Evolutionary conservation across 1,139 yeast genomes (phyloP), one percentile per base, ranked within the genome.

Genomic region (Geotrichum candidum): DNA sequence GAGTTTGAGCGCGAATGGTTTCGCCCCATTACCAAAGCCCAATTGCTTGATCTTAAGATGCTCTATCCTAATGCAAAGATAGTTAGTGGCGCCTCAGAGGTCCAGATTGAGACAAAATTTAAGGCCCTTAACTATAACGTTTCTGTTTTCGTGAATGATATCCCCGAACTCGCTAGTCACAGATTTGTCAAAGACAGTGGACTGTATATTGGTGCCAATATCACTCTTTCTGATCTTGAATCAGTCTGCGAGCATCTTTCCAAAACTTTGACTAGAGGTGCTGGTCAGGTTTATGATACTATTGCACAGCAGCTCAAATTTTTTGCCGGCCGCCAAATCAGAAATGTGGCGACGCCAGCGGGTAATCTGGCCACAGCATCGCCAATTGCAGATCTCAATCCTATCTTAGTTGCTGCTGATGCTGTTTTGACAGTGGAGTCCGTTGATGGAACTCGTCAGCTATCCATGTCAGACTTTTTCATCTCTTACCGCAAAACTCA

Each of bases 331-430:
- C 72, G 81, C 33, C 82, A 80, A 64, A 78, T 79, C 58, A 73
- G 82, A 57, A 79, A 79, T 63, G 82, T 77, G 7, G 82, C 81
- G 15, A 78, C 81, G 6, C 79, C 82, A 0, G 81, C 82, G 0
- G 82, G 82, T 35, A 78, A 78, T 51, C 76, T 79, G 55, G 81
- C 79, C 15, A 79, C 82, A 2, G 82, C 82, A 0, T 77, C 81
- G n/a, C 82, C 82, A 33, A 79, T 79, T 62, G 77, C 82, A 1
- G 82, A 79, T 64, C 65, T 79, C 67, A 79, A 79, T 65, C 82
- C 82, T 1, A 74, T 78, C 6, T 67, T 79, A 58, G 78, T 78
- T 29, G 76, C 80, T 2, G 74, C 78, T 23, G 76, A 76, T 61
- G 79, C 80, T 2, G 68, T 68, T 2, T 67, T 79, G 10, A 73